Percentiles rank a stretch among this genome's conserved stretches.
phyloP scores from a whole-genome alignment of 345 rosid species.

The Anastatica hierochuntica region DNA sequence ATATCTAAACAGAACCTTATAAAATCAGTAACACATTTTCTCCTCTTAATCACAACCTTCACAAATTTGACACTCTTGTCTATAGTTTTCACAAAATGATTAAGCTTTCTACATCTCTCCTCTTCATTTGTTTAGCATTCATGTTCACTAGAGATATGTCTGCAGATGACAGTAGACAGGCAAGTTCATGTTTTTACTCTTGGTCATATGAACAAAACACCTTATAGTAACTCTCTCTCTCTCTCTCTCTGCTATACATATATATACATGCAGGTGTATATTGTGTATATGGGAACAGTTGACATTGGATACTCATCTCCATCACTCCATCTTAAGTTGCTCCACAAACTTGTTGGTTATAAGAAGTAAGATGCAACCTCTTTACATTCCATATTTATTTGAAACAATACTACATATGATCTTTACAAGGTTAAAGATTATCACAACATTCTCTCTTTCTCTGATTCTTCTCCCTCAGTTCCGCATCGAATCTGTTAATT shows the following conservation, averaged over 20 bases:
- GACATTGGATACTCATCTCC: constrained; percentile 3
- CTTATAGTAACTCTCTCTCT: too few species aligned
- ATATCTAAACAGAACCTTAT: not conserved
- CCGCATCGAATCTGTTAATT: constrained; percentile 2
- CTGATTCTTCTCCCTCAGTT: not conserved
- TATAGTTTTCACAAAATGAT: constrained; percentile 8
- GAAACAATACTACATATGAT: too few species aligned
- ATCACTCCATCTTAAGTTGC: constrained; percentile 10
- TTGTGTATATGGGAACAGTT: constrained; percentile 17
- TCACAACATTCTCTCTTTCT: not conserved
- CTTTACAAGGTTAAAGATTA: not conserved
- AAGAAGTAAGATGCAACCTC: not conserved
- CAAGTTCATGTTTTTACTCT: not conserved
- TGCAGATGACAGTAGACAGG: constrained; percentile 14
- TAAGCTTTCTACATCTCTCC: not conserved
- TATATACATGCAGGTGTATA: constrained; percentile 6
- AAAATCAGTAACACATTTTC: not conserved
- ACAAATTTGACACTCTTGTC: not conserved
- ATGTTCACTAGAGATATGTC: not conserved
- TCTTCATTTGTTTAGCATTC: not conserved
- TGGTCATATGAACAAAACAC: too few species aligned
- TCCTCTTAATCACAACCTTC: not conserved
- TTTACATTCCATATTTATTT: not conserved
- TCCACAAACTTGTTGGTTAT: constrained; percentile 1
- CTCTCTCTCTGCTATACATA: too few species aligned